phyloP scores from a whole-genome alignment of 495 filamentous ascomycete species.

The Jackrogersella minutella region DNA sequence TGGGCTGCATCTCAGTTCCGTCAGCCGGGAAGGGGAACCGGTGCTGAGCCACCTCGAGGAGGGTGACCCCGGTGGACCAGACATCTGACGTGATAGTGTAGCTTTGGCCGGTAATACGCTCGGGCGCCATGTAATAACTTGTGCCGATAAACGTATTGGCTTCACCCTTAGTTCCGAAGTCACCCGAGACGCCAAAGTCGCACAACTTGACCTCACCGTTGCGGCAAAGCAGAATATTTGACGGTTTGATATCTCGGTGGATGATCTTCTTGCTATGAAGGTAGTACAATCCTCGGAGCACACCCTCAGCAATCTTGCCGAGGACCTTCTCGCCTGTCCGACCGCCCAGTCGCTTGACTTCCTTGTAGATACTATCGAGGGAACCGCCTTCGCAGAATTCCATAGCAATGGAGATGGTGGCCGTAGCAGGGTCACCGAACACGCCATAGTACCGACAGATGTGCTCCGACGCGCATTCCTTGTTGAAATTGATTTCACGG shows the following conservation, averaged over 20 bases:
- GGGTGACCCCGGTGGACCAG: slow-evolving; percentile 94
- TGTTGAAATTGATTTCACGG: slow-evolving; percentile 95
- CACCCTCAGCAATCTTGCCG: slow-evolving; percentile 97
- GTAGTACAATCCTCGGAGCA: slow-evolving; percentile 93
- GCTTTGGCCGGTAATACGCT: slow-evolving; percentile 94
- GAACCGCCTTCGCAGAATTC: slow-evolving; percentile 98
- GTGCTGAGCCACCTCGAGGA: slow-evolving; percentile 97
- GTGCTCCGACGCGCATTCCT: slow-evolving; percentile 90
- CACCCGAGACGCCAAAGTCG: slow-evolving; percentile 96
- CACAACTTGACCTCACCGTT: slow-evolving; percentile 96
- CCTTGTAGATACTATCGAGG: slow-evolving; percentile 93
- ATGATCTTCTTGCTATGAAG: slow-evolving; percentile 97
- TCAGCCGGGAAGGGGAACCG: slow-evolving; percentile 97
- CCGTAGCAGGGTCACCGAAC: slow-evolving; percentile 89
- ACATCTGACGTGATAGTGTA: slow-evolving; percentile 99
- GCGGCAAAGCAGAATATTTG: slow-evolving; percentile 93
- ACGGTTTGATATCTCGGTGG: slow-evolving; percentile 98
- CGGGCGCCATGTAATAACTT: slow-evolving; percentile 98
- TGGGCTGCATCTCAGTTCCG: slow-evolving; percentile 85
- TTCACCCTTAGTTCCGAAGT: slow-evolving; percentile 97
- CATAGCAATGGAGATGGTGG: slow-evolving; percentile 98
- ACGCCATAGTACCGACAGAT: slow-evolving; percentile 98
- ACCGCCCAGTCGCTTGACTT: slow-evolving; percentile 93
- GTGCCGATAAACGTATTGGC: slow-evolving; percentile 99
- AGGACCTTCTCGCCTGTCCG: slow-evolving; percentile 97